Base-by-base conservation (phyloP, 2,329 filamentous ascomycete species). In the Penicillium sp. region DNA sequence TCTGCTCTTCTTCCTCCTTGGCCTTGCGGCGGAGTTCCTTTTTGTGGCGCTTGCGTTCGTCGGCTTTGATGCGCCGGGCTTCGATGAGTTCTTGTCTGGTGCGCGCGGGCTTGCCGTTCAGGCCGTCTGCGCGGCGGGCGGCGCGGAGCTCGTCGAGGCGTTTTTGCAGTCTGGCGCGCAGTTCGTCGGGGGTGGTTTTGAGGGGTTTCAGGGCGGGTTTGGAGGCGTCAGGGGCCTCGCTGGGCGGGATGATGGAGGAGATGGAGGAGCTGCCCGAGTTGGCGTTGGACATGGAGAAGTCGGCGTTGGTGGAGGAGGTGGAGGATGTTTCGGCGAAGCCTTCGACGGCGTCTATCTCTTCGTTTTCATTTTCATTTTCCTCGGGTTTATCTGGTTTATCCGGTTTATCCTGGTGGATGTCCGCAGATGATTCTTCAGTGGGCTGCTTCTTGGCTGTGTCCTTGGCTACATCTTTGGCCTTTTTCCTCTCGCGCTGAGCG, bases 61-160 rank as follows among this genome's bases (percentile, higher is more conserved):
- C 88, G 70, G 96, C 89, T 76, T 96, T 97, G 68, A 86, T 85
- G 61, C 94, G 85, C 43, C 94, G 85, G 46, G 90, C 84, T 73
- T 97, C 94, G 65, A 99, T 91, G 12, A 99, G 82, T 69, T 97
- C 92, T 74, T 96, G 89, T 60, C 94, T 85, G 59, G 90, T 96
- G 61, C 89, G 86, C 57, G 93, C 90, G 16, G 89, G 87, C 66
- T 88, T 87, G 59, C 91, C 91, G 64, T 95, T 86, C 0, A 86
- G 81, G 5, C 89, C 90, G 64, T 95, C 91, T 5, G 93, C 92
- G 72, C 96, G 96, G 59, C 94, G 87, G 24, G 86, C 86, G 9
- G 90, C 89, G 59, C 93, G 89, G 50, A 97, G 84, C 47, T 87
- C 87, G 64, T 94, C 90, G 55, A 99, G 91, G 60, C 86, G 89